Base-by-base conservation (phyloP, 805 yeast species). In the Yarrowia sp. region DNA sequence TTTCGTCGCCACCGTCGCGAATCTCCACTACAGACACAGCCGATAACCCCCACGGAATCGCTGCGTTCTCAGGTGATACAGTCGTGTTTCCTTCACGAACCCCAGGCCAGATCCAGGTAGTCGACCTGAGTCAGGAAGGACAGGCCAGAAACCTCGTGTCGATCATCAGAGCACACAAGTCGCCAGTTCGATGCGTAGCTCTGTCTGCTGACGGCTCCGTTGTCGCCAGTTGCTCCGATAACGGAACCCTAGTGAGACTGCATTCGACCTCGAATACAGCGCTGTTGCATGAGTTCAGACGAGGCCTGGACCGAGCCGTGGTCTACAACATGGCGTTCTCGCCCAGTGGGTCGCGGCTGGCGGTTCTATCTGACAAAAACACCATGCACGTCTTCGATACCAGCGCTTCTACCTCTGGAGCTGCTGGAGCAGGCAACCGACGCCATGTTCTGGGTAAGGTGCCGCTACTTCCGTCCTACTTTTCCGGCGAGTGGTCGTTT, bases 401-500 rank as follows among this genome's bases (percentile, higher is more conserved):
- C n/a, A 70, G 73, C 8, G 56, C 64, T 14, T 42, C 67, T 12
- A 16, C 68, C 58, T 19, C 56, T 56, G 45, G 26, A 64, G n/a
- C 71, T 75, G 14, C 75, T 5, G 67, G 74, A 40, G n/a, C 75
- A 7, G 64, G 74, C 42, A 80, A 80, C 71, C 75, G 90, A 70
- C 85, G 86, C 22, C 97, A 92, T 76, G 74, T 90, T 26, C 80
- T 93, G 64, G 84, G 86, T 66, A 84, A 81, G 58, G 71, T 89
- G 10, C 91, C 92, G 1, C 82, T 91, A 64, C 84, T 87, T 69
- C 90, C 92, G 26, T 82, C 83, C 59, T 92, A 92, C 76, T 90
- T 93, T 77, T 86, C 89, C 65, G 88, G 94, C 1, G 89, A 90
- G 15, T 93, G 97, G 97, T 88, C 95, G 49, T 91, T 89, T 79